Evolutionary conservation across 176 grass and related monocot species (phyloP), one percentile per base, ranked within the genome.

Genomic region (Zea mays): DNA sequence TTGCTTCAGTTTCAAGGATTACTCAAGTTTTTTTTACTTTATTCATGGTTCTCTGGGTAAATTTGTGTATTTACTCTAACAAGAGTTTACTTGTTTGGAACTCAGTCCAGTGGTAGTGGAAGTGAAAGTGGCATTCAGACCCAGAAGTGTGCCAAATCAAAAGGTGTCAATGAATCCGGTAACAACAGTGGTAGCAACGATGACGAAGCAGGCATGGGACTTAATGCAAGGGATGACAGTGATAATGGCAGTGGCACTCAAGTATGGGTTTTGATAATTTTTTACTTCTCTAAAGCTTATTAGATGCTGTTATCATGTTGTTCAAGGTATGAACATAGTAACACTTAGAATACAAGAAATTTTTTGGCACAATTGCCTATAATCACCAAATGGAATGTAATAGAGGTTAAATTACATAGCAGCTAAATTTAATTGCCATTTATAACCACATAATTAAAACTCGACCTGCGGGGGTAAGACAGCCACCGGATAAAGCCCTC

Each of bases 61-160:
- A 34, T 41, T 46, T 82, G 5, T 82, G 52, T 14, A 27, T 52
- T 69, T 74, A 16, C 35, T 55, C 72, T 90, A 45, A 50, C 42
- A 34, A 64, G 13, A 17, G 80, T 5, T 76, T 80, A 8, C 20
- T 67, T 82, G 50, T 27, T 59, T 87, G 16, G 13, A 84, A 85
- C 63, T 86, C 88, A 97, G 94, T 91, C 91, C 33, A 91, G 91
- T 73, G 90, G 86, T n/a, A 93, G 93, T 83, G 90, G 90, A 63
- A 97, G 94, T 55, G 91, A 91, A 89, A 97, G 90, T 89, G 93
- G 86, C 33, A 93, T 90, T 70, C 93, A 89, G 87, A 93, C 81
- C 7, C 90, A 87, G 15, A 97, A 90, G 51, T 79, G 73, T 71
- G 49, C 61, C 38, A 91, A 93, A 83, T 83, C 81, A 59, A 91